Evolutionary conservation across 2,329 filamentous ascomycete species (phyloP), one percentile per base, ranked within the genome.

Genomic region (Macrophomina pseudophaseolina): DNA sequence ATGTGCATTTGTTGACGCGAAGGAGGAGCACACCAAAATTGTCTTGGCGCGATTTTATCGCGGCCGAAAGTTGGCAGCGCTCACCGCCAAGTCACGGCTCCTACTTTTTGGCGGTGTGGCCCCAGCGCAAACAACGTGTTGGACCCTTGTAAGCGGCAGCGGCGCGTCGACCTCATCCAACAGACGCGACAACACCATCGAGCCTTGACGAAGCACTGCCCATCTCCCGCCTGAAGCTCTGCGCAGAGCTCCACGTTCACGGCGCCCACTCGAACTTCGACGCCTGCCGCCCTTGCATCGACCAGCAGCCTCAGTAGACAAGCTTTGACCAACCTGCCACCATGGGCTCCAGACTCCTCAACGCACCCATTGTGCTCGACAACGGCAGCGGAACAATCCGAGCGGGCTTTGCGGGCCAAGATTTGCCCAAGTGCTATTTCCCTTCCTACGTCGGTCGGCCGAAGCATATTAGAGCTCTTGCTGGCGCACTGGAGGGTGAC

Each of bases 331-430:
- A 9, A n/a, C 32, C 58, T 18, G 12, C 58, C 30, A 38, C 44
- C 58, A 62, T 62, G 58, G 84, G 86, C 71, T 90, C 91, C 76
- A 85, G 86, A 69, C 88, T 98, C 66, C 95, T 97, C 85, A 99
- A 99, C 85, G 94, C 93, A 72, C 94, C 95, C 68, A 97, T 99
- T 80, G 95, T 99, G 77, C 91, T 99, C 75, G 95, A 99, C 87
- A 99, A 99, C 83, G 95, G 95, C 75, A 97, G 94, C 72, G 95
- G 95, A 71, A 99, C 95, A 4, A 98, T 99, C 78, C 89, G 96
- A 78, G 95, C 95, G 65, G 95, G 95, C 28, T 99, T 98, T 78
- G 95, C 95, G 42, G 95, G 95, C 72, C 94, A 97, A 74, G 95
- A 99, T 78, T 85, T 94, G 59, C 95, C 95, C 23, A 97, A 97